Evolutionary conservation across 176 grass and related monocot genomes (phyloP).

Genomic region (Musa acuminata): DNA sequence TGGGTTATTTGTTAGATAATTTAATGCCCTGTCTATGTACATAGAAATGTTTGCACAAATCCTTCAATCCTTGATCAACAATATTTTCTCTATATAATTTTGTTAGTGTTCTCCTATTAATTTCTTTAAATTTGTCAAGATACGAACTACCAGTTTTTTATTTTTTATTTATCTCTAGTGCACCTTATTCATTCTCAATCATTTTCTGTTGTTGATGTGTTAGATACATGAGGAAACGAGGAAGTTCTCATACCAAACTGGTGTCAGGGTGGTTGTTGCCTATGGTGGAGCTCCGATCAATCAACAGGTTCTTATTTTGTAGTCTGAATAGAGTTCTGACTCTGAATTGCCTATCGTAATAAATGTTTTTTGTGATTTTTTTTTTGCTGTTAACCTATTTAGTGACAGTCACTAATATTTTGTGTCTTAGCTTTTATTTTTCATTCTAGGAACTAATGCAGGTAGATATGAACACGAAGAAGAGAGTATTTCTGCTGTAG

Average conservation of each 20-base stretch:
- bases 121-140: neutral
- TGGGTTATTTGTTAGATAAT: too few relatives aligned
- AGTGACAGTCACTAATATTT: too few relatives aligned
- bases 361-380: neutral
- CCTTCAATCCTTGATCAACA: neutral
- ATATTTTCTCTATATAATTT: too few relatives aligned
- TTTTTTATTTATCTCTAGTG: neutral
- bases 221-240: conserved; percentile 90
- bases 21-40: too few relatives aligned
- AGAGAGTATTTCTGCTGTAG: neutral
- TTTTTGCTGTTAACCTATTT: too few relatives aligned
- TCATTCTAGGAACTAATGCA: too few relatives aligned
- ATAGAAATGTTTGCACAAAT: neutral
- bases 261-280: conserved; percentile 75
- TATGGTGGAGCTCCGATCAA: conserved; percentile 92
- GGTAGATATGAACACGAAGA: too few relatives aligned
- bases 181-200: conserved; percentile 22
- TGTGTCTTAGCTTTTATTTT: too few relatives aligned
- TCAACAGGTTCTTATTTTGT: conserved; percentile 55
- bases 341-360: neutral
- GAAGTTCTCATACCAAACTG: conserved; percentile 91
- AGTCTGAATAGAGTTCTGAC: neutral
- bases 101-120: too few relatives aligned
- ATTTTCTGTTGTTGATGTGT: conserved; percentile 17
- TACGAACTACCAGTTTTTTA: neutral